Conservation (phyloP, 805 yeast genomes). For the Cyberlindnera mississippiensis region DNA sequence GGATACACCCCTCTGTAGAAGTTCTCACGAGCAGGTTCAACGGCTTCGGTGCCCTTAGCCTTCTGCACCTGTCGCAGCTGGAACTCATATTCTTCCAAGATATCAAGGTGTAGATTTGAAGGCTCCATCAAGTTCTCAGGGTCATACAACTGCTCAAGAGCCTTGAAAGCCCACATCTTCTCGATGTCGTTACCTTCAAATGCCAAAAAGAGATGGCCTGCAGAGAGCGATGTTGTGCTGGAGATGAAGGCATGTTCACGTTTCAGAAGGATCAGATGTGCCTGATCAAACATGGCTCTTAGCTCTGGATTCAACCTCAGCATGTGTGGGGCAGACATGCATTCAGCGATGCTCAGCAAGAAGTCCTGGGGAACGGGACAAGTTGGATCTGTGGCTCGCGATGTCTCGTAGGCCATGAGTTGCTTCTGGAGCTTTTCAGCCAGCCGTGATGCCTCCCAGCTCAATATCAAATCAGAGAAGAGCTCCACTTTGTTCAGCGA, state of each 20-base stretch:
- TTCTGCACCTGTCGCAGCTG: conserved; percentile 32
- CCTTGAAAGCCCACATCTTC: conserved; percentile 44
- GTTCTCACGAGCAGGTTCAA: conserved; percentile 35
- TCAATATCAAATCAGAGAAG: conserved; percentile 18
- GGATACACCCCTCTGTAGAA: conserved; percentile 47
- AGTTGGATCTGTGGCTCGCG: conserved; percentile 2
- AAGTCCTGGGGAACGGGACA: conserved; percentile 15
- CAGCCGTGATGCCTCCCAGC: conserved; percentile 29
- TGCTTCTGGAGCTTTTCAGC: conserved; percentile 3
- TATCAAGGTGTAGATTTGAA: conserved; percentile 31
- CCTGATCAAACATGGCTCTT: conserved; percentile 34
- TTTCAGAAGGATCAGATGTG: conserved; percentile 31
- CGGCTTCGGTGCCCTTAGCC: conserved; percentile 42
- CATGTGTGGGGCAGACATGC: conserved; percentile 49
- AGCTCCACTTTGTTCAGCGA: conserved; percentile 20
- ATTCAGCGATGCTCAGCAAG: conserved; percentile 38
- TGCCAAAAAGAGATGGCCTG: conserved; percentile 52
- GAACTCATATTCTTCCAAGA: conserved; percentile 51
- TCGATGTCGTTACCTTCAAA: conserved; percentile 50
- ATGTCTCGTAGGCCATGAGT: not conserved
- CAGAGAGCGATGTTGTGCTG: conserved; percentile 28
- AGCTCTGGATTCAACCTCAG: conserved; percentile 37
- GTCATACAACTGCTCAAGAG: conserved; percentile 23
- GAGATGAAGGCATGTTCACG: conserved; percentile 29
- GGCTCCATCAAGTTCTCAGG: conserved; percentile 16